Evolutionary conservation across 2,329 filamentous ascomycete genomes (phyloP), one percentile per base, ranked within the genome.

Genomic region (Aspergillus felis): DNA sequence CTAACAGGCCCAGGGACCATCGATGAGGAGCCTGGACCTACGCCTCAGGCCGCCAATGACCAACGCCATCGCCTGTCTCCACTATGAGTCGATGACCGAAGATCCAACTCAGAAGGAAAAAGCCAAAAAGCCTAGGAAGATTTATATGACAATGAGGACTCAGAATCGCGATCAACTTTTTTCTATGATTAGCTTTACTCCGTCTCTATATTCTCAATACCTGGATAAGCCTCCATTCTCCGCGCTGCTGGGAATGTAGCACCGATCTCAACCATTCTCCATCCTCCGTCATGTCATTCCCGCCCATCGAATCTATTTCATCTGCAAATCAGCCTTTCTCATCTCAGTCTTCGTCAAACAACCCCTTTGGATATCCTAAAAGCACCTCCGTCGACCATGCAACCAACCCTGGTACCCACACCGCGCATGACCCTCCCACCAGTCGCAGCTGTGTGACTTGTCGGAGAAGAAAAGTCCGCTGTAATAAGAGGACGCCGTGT

Each of bases 401-500:
- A 41, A 8, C 25, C 53, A 52, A 50, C 35, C 42, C 38, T 24
- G 35, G 55, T 10, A 44, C 57, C 6, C 53, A 57, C 24, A 28
- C 48, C 28, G 44, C 62, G 20, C 64, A 60, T 28, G 69, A 71
- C 38, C 35, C 51, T n/a, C 52, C 60, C 28, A 76, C 73, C 62
- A 68, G 70, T 25, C 74, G 77, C 57, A 79, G 77, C 60, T 79
- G 78, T 66, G 67, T 79, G 20, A 79, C 78, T 44, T 80, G 78
- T 61, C 77, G 78, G 28, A 74, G 75, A 46, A 69, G 78, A 44
- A 80, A 80, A 59, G 78, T 81, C 17, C 74, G 77, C 53, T 81
- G 79, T 62, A 78, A 80, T 60, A 81, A 80, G 65, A 64, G 72
- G 32, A 71, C 75, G 12, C 78, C 78, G 27, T 81, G 79, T 63